A percentile compares a stretch with the other conserved stretches of the same genome.
Conservation (phyloP, 805 yeast genomes). For the Yamadazyma tumulicola region DNA sequence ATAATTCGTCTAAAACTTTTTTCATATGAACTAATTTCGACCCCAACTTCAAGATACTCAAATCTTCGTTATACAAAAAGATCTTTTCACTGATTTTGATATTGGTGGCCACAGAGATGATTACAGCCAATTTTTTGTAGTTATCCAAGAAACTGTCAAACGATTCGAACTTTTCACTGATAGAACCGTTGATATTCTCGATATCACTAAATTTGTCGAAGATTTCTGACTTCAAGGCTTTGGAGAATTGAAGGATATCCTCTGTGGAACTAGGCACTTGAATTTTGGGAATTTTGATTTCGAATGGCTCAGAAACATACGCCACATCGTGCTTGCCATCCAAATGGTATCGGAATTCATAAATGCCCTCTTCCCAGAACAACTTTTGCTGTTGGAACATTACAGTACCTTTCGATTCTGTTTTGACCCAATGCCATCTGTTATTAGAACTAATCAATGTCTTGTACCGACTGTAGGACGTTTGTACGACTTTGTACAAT, state of each 20-base stretch:
- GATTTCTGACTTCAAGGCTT: conserved; percentile 26
- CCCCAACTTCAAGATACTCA: conserved; percentile 27
- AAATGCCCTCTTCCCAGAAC: conserved; percentile 66
- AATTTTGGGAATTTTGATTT: conserved; percentile 44
- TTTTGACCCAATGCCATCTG: conserved; percentile 52
- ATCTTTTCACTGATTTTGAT: conserved; percentile 36
- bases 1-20: conserved; percentile 34
- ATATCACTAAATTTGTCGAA: conserved; percentile 28
- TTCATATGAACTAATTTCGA: conserved; percentile 32
- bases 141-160: conserved; percentile 26
- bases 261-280: conserved; percentile 27
- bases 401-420: conserved; percentile 42
- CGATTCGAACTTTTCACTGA: conserved; percentile 22
- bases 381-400: conserved; percentile 47
- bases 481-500: conserved; percentile 59
- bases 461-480: conserved; percentile 50
- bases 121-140: conserved; percentile 22
- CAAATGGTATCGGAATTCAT: conserved; percentile 71
- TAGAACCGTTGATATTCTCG: conserved; percentile 23
- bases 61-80: conserved; percentile 26
- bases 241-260: conserved; percentile 29
- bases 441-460: conserved; percentile 63
- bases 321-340: conserved; percentile 68
- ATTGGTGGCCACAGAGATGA: conserved; percentile 33
- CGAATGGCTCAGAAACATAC: conserved; percentile 62